Evolutionary conservation across 257 asterid species (phyloP), one percentile per base, ranked within the genome.

Genomic region (Nicotiana tabacum): DNA sequence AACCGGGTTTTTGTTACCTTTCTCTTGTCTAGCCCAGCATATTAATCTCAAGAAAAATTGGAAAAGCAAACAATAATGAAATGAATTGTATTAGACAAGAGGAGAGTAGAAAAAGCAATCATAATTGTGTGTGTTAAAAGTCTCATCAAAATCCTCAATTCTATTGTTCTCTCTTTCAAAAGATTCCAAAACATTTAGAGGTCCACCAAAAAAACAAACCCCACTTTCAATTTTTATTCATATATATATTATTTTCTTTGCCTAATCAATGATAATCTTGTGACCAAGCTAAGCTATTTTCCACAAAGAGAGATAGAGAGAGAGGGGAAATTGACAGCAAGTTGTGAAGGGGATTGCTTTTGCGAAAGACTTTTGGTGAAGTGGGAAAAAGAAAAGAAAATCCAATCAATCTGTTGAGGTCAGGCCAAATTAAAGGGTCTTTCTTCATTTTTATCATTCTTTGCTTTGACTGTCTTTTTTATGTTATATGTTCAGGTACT

Each of bases 131-230:
- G 21, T 30, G 8, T 37, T 53, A 56, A 48, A 77, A 76, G 81
- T 69, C 67, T 78, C 18, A 32, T 43, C 32, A 27, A 60, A 16
- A 56, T 66, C 39, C 55, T 27, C 70, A 15, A 37, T 80, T 29
- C 43, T 39, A 4, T 77, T 33, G 24, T 29, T 46, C 3, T 27
- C 46, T 74, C 72, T 66, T 27, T 57, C 57, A 65, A 82, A 85
- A 83, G 83, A 84, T 69, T 69, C 87, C 87, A 86, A 67, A 86
- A 62, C 83, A 79, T 69, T 74, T 79, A 77, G 67, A 80, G 85
- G 83, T 65, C 88, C 85, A 78, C 84, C 83, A 69, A 62, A 24
- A 29, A 68, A 78, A 69, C 66, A 82, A 16, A 33, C 83, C 88
- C 83, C 84, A 80, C 82, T 51, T 53, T 58, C 60, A 80, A 13